Evolutionary conservation across 306 rosid genomes (phyloP).

Genomic region (Acacia crassicarpa): DNA sequence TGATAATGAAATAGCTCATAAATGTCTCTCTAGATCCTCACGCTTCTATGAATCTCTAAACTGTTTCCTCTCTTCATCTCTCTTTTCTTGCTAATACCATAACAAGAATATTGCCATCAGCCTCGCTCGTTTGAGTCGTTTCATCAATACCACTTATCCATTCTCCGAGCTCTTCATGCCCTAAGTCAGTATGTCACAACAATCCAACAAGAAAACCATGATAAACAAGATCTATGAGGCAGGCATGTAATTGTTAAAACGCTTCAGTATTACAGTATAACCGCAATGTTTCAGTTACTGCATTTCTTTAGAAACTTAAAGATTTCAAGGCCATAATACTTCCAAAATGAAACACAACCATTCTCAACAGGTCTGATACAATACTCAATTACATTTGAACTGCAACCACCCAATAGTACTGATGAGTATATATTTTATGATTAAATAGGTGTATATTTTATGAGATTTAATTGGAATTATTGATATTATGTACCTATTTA

Average conservation of each 20-base stretch:
- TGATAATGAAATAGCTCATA: no score
- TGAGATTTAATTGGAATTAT: no score
- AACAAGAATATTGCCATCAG: background rate
- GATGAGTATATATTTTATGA: no score
- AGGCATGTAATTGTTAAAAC: background rate
- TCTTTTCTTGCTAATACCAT: no score
- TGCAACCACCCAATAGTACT: no score
- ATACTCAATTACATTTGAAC: background rate
- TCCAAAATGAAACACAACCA: background rate
- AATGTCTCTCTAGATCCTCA: no score
- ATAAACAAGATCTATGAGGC: conserved; percentile 13
- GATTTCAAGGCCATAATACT: conserved; percentile 5
- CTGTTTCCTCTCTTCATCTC: no score
- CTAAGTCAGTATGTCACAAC: background rate
- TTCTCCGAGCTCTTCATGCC: background rate
- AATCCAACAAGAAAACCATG: background rate
- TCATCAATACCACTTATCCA: background rate
- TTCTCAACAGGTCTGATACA: background rate
- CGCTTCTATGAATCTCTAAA: no score
- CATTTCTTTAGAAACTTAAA: conserved; percentile 17
- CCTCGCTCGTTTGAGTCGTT: background rate
- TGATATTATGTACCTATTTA: no score
- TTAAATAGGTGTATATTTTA: no score
- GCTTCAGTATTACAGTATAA: background rate
- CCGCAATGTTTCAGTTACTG: conserved; percentile 14